These are phyloP conservation scores for Torulaspora delbrueckii DNA, from an alignment of 805 yeast species.

Conservation along the genomic window DNA sequence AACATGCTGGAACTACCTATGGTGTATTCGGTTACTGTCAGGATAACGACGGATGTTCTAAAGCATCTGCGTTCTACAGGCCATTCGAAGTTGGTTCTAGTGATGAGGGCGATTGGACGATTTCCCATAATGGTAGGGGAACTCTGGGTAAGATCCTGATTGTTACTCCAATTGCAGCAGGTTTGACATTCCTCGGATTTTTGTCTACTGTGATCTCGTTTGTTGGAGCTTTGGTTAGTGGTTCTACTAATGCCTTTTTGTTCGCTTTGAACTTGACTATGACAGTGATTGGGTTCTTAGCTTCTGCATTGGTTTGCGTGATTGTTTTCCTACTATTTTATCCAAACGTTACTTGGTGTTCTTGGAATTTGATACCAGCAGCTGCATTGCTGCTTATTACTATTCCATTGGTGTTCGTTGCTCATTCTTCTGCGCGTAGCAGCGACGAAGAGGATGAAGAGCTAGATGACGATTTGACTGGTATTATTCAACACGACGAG, in stretches of 20 bases:
- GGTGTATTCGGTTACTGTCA: slow-evolving; percentile 68
- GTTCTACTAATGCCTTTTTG: slow-evolving; percentile 23
- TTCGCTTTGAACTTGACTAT: slow-evolving; percentile 44
- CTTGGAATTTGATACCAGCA: slow-evolving; percentile 67
- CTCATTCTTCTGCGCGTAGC: slow-evolving; percentile 25
- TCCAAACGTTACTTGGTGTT: slow-evolving; percentile 66
- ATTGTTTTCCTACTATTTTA: slow-evolving; percentile 53
- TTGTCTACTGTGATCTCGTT: slow-evolving; percentile 37
- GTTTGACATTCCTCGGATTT: slow-evolving; percentile 48
- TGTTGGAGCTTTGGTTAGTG: slow-evolving; percentile 22
- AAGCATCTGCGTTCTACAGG: slow-evolving; percentile 44
- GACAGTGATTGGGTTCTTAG: slow-evolving; percentile 47
- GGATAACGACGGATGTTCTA: slow-evolving; percentile 37
- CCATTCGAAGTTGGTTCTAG: slow-evolving; percentile 34
- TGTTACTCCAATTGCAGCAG: slow-evolving; percentile 63
- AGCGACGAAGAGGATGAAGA: slow-evolving; percentile 18
- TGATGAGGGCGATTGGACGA: slow-evolving; percentile 44
- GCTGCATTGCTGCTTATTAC: slow-evolving; percentile 53
- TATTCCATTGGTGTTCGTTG: slow-evolving; percentile 46
- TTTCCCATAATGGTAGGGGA: slow-evolving; percentile 44
- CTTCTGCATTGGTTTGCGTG: slow-evolving; percentile 51
- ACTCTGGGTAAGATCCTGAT: slow-evolving; percentile 52
- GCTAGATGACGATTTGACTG: slow-evolving; percentile 21
- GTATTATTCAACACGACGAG: slow-evolving; percentile 8
- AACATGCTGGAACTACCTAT: slow-evolving; percentile 43